phyloP scores from a whole-genome alignment of 2,329 filamentous ascomycete species.

The Fusarium virguliforme region DNA sequence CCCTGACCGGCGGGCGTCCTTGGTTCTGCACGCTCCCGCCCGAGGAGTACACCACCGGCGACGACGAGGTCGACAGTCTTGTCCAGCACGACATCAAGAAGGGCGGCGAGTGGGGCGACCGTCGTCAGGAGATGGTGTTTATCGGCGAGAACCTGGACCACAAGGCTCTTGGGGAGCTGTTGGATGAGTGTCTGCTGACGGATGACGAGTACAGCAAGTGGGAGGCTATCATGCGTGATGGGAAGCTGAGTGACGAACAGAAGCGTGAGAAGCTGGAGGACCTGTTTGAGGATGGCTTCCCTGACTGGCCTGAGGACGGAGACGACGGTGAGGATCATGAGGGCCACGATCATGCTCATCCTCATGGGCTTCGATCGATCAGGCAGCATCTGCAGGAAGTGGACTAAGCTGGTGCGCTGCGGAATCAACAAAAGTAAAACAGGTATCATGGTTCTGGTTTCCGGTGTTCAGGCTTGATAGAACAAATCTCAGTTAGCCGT shows the following conservation, averaged over 20 bases:
- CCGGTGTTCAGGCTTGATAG: conserved; percentile 6
- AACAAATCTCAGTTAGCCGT: background rate
- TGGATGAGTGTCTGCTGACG: conserved; percentile 76
- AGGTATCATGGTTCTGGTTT: background rate
- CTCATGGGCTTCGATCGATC: conserved; percentile 37
- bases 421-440: background rate
- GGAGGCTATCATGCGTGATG: conserved; percentile 67
- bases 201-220: conserved; percentile 71
- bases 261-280: conserved; percentile 65
- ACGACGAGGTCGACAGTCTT: conserved; percentile 65
- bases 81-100: conserved; percentile 67
- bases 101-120: conserved; percentile 77
- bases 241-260: conserved; percentile 54
- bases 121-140: conserved; percentile 81
- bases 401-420: conserved; percentile 17
- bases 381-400: conserved; percentile 47
- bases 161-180: conserved; percentile 63
- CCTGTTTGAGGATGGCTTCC: conserved; percentile 73
- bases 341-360: conserved; percentile 44
- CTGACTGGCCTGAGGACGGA: conserved; percentile 68
- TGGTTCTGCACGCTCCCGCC: conserved; percentile 75
- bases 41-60: conserved; percentile 65
- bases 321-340: conserved; percentile 56
- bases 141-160: conserved; percentile 77
- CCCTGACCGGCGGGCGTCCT: conserved; percentile 67